Base-by-base conservation (phyloP, 768 basidiomycete species). In the Hericium rajendrae region DNA sequence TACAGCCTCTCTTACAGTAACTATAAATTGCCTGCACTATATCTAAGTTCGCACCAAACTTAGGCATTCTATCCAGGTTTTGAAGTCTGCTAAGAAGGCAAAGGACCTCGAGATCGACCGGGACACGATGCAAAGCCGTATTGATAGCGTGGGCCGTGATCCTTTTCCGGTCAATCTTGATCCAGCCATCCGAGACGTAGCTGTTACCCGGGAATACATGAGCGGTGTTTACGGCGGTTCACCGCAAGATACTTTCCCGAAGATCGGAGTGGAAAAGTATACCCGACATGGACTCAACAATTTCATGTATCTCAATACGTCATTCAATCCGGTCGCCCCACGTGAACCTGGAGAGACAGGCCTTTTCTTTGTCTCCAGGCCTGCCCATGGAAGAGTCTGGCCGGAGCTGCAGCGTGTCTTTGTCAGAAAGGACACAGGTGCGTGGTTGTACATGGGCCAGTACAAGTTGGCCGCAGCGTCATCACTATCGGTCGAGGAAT, bases 251-350 rank as follows among this genome's bases (percentile, higher is more conserved):
- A 38, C 59, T 16, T 57, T 46, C 20, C 60, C 60, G 15, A 24
- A n/a, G 9, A 61, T 61, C 54, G 22, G 51, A 9, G 28, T 9
- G 20, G 24, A 38, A 12, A 60, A 51, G 41, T 52, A 51, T 28
- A 53, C 53, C 20, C 16, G 28, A 12, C 38, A 32, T 16, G 32
- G 20, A 11, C 43, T 15, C 32, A 46, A 48, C 43, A 54, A 50
- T 38, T 54, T 64, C 54, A 24, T 60, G 10, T 64, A 49, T 55
- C 56, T 60, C 13, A 57, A 46, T 12, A 50, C 59, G 28, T 20
- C 11, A 26, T 48, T 46, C 37, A 57, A 61, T n/a, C 62, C 62
- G 11, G 41, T 59, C 12, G 54, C 57, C 4, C 60, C 63, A n/a
- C 28, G 11, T 24, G 50, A 43, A 13, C 48, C 57, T 24, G 59